Evolutionary conservation across 2,329 filamentous ascomycete species (phyloP).

Genomic region (Exophiala dermatitidis): DNA sequence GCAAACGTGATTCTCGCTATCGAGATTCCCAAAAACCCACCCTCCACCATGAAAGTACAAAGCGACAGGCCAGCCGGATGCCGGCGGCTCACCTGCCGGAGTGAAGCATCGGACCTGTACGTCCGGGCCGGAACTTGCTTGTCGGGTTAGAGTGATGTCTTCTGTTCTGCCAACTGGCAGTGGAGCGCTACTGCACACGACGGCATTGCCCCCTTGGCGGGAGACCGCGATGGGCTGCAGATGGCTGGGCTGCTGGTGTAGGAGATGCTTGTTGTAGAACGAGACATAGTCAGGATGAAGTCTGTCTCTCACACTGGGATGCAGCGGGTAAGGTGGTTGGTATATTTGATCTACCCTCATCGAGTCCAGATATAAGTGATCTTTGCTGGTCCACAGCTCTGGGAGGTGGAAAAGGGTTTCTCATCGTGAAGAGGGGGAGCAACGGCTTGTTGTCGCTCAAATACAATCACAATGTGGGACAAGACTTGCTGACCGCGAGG

Average conservation of each 20-base stretch:
- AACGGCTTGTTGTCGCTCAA: background rate
- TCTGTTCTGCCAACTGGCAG: constrained; percentile 43
- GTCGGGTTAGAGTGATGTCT: constrained; percentile 41
- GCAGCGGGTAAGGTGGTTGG: constrained; percentile 43
- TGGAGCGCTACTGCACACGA: constrained; percentile 46
- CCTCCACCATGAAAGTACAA: constrained; percentile 54
- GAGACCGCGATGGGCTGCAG: constrained; percentile 48
- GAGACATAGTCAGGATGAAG: constrained; percentile 46
- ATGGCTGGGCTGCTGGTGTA: constrained; percentile 49
- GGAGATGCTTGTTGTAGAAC: constrained; percentile 48
- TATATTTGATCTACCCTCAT: constrained; percentile 16
- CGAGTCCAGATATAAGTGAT: background rate
- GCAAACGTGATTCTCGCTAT: constrained; percentile 52
- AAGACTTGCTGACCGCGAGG: background rate
- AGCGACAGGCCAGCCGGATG: constrained; percentile 48
- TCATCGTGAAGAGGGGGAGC: background rate
- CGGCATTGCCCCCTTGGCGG: constrained; percentile 45
- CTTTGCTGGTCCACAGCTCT: background rate
- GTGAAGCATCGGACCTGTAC: constrained; percentile 47
- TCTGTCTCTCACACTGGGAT: constrained; percentile 41
- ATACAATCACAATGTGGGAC: background rate
- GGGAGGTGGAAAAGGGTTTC: background rate
- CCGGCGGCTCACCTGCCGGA: constrained; percentile 35
- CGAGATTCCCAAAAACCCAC: constrained; percentile 53
- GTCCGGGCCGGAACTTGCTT: constrained; percentile 43